Evolutionary conservation across 805 yeast genomes (phyloP).

Genomic region (Pichia occidentalis): DNA sequence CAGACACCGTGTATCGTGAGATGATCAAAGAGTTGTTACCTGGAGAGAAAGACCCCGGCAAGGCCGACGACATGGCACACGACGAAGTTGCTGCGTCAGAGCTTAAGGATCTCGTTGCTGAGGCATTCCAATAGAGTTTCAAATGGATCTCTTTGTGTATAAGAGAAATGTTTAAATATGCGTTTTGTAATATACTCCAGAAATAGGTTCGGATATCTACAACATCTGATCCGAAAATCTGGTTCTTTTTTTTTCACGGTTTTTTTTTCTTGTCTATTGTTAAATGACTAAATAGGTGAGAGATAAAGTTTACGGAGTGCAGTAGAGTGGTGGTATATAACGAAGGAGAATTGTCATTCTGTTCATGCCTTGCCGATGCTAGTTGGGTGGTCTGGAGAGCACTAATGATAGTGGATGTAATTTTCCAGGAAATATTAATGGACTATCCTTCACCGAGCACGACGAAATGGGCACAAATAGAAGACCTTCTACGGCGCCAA

Average conservation of each 20-base stretch:
- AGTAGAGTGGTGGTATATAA: too few species aligned
- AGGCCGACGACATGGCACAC: conserved; percentile 1
- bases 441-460: neutral
- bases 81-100: conserved; percentile 25
- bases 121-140: conserved; percentile 24
- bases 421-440: neutral
- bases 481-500: conserved; percentile 7
- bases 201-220: conserved; percentile 11
- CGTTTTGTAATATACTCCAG: too few species aligned
- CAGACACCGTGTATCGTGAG: conserved; percentile 21
- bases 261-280: neutral
- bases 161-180: neutral
- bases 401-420: too few species aligned
- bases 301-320: too few species aligned
- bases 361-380: too few species aligned
- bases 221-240: conserved; percentile 4
- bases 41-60: neutral
- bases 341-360: too few species aligned
- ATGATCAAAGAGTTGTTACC: conserved; percentile 15
- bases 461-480: neutral
- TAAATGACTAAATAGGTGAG: too few species aligned
- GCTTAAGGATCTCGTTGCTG: conserved; percentile 29
- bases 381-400: too few species aligned
- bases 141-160: neutral
- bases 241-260: neutral